Evolutionary conservation across 129 eudicot genomes (phyloP).

Genomic region (Oenanthe sinensis): DNA sequence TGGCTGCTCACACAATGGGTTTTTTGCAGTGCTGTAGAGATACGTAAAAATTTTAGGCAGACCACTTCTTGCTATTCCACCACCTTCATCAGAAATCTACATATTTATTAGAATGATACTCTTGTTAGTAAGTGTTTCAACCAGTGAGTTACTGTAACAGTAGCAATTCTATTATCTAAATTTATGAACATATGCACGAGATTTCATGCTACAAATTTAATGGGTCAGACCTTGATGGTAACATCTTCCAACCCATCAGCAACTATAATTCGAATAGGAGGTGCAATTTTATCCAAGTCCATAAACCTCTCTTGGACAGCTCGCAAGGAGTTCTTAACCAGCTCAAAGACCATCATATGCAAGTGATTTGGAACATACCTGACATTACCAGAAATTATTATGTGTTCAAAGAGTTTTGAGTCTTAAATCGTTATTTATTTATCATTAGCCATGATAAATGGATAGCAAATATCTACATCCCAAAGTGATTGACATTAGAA

Average conservation of each 20-base stretch:
- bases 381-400: conserved; percentile 6
- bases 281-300: conserved; percentile 82
- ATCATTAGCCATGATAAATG: neutral
- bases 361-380: conserved; percentile 91
- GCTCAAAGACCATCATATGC: conserved; percentile 95
- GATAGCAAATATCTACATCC: neutral
- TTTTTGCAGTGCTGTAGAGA: conserved; percentile 89
- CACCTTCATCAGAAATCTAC: conserved; percentile 96
- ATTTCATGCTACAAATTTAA: neutral
- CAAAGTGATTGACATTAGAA: neutral
- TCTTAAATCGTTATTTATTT: neutral
- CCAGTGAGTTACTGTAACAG: neutral
- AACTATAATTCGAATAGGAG: conserved; percentile 80
- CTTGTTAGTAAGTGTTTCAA: neutral
- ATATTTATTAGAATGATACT: neutral
- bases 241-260: conserved; percentile 97
- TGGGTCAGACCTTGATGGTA: conserved; percentile 67
- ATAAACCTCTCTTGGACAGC: conserved; percentile 90
- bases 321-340: conserved; percentile 93
- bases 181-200: neutral
- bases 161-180: neutral
- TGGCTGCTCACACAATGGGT: conserved; percentile 54
- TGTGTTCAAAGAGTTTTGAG: neutral
- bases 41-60: conserved; percentile 82
- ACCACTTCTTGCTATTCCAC: conserved; percentile 96